Base-by-base conservation (phyloP, 768 basidiomycete genomes). In the Amanita jacksonii region DNA sequence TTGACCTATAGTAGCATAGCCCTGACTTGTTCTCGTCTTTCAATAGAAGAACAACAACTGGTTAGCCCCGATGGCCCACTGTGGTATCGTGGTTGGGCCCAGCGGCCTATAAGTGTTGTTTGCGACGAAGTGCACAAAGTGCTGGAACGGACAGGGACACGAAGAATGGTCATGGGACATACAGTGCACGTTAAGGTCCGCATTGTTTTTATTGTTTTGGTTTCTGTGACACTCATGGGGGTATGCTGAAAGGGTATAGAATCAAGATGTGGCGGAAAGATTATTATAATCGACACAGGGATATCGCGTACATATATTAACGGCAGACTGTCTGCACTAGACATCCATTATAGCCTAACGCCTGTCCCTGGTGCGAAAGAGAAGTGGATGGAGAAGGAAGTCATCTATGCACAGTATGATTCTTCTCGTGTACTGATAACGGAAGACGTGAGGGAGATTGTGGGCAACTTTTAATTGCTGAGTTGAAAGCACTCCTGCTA, bases 211-310 rank as follows among this genome's bases (percentile, higher is more conserved):
- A 22, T 8, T n/a, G n/a, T n/a, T n/a, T n/a, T n/a, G n/a, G n/a
- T n/a, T n/a, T n/a, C n/a, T n/a, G n/a, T n/a, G n/a, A n/a, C n/a
- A n/a, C n/a, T n/a, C n/a, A n/a, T n/a, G n/a, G n/a, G n/a, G n/a
- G n/a, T n/a, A n/a, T n/a, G n/a, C n/a, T n/a, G n/a, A n/a, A n/a
- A 88, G 73, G 76, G 76, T 51, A 93, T 97, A 38, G 79, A 85
- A 3, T 77, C 85, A 4, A 69, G 92, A 46, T 99, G 96, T 57
- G 71, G 77, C 30, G 92, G 89, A n/a, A 91, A 86, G 54, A 78
- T 97, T 34, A 82, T 98, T 52, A 85, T 98, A 48, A 97, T 99
- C 39, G 94, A 99, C 57, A 98, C 94, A 0, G 91, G 90, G n/a
- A 93, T 94, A 39, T 92, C 90, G 4, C 87, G 85, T 57, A 93